These are phyloP conservation scores for Trichoderma simmonsii DNA, from an alignment of 2,329 filamentous ascomycete genomes.

Conservation along the genomic window DNA sequence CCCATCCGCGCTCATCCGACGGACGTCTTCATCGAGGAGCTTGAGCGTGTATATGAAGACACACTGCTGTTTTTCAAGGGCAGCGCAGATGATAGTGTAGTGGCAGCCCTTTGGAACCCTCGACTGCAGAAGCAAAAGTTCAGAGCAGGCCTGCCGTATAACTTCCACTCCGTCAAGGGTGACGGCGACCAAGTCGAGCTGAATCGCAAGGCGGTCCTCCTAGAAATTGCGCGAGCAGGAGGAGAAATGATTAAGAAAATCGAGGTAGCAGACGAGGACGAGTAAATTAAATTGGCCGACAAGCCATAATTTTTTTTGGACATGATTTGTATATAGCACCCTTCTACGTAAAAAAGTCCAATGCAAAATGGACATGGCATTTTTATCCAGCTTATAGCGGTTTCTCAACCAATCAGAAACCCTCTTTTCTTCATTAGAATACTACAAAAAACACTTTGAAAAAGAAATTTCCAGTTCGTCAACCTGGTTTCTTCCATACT, in stretches of 20 bases:
- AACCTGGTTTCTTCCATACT: constrained; percentile 19
- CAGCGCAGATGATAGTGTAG: constrained; percentile 50
- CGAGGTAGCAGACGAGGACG: constrained; percentile 41
- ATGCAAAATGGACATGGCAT: not conserved
- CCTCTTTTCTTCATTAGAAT: not conserved
- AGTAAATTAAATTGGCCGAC: not conserved
- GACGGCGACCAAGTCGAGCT: constrained; percentile 54
- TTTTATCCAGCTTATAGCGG: not conserved
- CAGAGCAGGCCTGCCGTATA: constrained; percentile 68
- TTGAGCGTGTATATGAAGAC: constrained; percentile 64
- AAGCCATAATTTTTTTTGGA: not conserved
- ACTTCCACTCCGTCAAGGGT: constrained; percentile 41
- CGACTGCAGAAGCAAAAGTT: constrained; percentile 56
- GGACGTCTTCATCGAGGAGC: constrained; percentile 61
- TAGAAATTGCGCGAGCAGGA: constrained; percentile 69
- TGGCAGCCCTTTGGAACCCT: constrained; percentile 60
- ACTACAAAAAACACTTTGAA: constrained; percentile 7
- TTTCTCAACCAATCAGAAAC: not conserved
- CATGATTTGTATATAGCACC: not conserved
- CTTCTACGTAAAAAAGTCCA: not conserved
- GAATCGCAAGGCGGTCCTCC: constrained; percentile 64
- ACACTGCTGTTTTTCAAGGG: constrained; percentile 79
- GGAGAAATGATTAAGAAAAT: constrained; percentile 67
- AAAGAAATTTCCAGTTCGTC: constrained; percentile 7
- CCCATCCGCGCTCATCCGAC: constrained; percentile 60